Conservation (phyloP, 2,329 filamentous ascomycete species). For the Penicillium sp. region DNA sequence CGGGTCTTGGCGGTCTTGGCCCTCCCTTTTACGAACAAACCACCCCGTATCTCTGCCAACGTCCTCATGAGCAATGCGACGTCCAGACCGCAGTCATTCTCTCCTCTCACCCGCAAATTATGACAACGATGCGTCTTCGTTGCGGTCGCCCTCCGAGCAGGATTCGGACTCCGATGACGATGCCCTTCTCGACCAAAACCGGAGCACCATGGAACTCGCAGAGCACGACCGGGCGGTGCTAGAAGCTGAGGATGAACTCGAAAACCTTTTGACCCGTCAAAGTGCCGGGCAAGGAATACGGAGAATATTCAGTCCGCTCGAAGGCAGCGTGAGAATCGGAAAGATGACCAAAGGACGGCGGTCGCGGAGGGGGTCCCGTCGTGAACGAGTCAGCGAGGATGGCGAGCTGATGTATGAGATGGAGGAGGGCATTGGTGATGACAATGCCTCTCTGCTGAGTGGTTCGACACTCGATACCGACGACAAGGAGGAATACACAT, state of each 20-base stretch:
- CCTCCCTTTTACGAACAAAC: conserved; percentile 7
- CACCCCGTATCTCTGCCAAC: conserved; percentile 18
- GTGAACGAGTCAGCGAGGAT: conserved; percentile 63
- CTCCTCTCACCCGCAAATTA: conserved; percentile 66
- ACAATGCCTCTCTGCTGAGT: conserved; percentile 64
- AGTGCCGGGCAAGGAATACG: conserved; percentile 39
- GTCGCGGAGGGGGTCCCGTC: conserved; percentile 46
- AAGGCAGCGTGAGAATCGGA: conserved; percentile 54
- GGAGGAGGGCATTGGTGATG: conserved; percentile 72
- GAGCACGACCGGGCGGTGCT: conserved; percentile 71
- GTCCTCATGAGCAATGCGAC: conserved; percentile 28
- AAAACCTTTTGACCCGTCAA: conserved; percentile 49
- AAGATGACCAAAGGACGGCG: conserved; percentile 54
- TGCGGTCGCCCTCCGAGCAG: conserved; percentile 65
- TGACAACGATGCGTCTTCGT: conserved; percentile 69
- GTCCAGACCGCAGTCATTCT: conserved; percentile 35
- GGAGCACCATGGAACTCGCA: conserved; percentile 69
- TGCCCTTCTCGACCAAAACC: conserved; percentile 64
- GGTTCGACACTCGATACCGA: conserved; percentile 60
- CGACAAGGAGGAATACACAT: conserved; percentile 33
- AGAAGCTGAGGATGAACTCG: conserved; percentile 69
- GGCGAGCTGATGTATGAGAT: conserved; percentile 84
- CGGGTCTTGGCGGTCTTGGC: conserved; percentile 4
- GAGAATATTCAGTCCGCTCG: conserved; percentile 45
- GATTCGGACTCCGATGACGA: conserved; percentile 78